Evolutionary conservation across 2,329 filamentous ascomycete species (phyloP), one percentile per base, ranked within the genome.

Genomic region (Pyrenochaeta sp.): DNA sequence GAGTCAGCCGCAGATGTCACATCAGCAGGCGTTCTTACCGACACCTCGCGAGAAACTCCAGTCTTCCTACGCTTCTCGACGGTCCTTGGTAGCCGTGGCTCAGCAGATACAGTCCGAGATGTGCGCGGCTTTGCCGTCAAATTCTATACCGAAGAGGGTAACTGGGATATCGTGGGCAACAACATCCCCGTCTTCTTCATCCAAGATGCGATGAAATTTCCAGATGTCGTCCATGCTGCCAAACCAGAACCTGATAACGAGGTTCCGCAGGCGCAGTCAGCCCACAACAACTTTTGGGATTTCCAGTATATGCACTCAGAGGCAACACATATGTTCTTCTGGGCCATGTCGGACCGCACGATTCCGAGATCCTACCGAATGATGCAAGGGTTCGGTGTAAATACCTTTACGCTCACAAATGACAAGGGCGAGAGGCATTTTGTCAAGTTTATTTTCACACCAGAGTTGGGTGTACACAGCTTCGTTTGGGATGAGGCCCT

Each of bases 331-430:
- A 92, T 91, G 88, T 89, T 85, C 63, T 86, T 90, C 81, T 93
- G 90, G 90, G 79, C 86, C 27, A 90, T 92, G 87, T 89, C 85
- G 7, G 90, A 92, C 69, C 83, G 89, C 23, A 81, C 82, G 0
- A 91, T 91, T 50, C 90, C 90, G 1, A 84, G 89, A 2, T 91
- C 88, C 0, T 92, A 83, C 75, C 86, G 90, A 20, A 92, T 92
- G 89, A 92, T 94, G 88, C 89, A 94, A 62, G 90, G 90, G 0
- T 94, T 93, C 51, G 90, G 90, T 48, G 90, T 94, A 63, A 92
- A 94, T 75, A 93, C 91, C 0, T 94, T 82, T 65, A 89, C 85
- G 0, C 81, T 92, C 2, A 79, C 81, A 56, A 92, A 92, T 55
- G 83, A 81, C 20, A 82, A 89, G 60, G 89, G 89, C 18, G 84